Evolutionary conservation across 1,284 basidiomycete genomes (phyloP).

Genomic region (Austroboletus rostrupii): DNA sequence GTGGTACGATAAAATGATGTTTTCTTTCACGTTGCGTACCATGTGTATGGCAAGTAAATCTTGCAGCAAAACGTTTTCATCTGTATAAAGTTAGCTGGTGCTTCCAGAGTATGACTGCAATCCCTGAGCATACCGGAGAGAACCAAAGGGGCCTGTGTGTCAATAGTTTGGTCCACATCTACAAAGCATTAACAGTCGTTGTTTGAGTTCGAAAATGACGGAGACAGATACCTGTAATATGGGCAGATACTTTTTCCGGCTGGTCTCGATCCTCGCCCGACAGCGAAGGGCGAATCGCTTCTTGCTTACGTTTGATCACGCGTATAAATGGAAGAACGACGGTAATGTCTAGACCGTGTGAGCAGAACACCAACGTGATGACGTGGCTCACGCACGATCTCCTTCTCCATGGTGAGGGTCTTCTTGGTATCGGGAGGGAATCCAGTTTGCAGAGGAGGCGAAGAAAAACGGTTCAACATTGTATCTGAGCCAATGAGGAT

Average conservation of each 20-base stretch:
- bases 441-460: conserved; percentile 53
- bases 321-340: conserved; percentile 47
- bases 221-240: conserved; percentile 19
- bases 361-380: not conserved
- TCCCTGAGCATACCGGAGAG: conserved; percentile 23
- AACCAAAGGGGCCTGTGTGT: conserved; percentile 48
- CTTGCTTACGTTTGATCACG: conserved; percentile 24
- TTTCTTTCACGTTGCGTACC: conserved; percentile 31
- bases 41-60: conserved; percentile 41
- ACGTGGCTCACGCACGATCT: conserved; percentile 41
- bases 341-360: conserved; percentile 40
- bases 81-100: conserved; percentile 6
- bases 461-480: conserved; percentile 55
- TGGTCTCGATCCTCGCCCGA: not conserved
- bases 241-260: not conserved
- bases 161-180: conserved; percentile 38
- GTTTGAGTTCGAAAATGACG: not conserved
- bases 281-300: conserved; percentile 5
- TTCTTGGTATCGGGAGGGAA: conserved; percentile 52
- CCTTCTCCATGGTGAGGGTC: conserved; percentile 31
- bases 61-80: conserved; percentile 25
- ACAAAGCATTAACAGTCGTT: not conserved
- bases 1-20: conserved; percentile 41
- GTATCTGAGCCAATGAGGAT: conserved; percentile 20
- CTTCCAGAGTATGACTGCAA: not conserved